Percentiles rank a stretch among this genome's conserved stretches.
Evolutionary conservation across 2,329 filamentous ascomycete genomes (phyloP).

Genomic region (Aureobasidium musti): DNA sequence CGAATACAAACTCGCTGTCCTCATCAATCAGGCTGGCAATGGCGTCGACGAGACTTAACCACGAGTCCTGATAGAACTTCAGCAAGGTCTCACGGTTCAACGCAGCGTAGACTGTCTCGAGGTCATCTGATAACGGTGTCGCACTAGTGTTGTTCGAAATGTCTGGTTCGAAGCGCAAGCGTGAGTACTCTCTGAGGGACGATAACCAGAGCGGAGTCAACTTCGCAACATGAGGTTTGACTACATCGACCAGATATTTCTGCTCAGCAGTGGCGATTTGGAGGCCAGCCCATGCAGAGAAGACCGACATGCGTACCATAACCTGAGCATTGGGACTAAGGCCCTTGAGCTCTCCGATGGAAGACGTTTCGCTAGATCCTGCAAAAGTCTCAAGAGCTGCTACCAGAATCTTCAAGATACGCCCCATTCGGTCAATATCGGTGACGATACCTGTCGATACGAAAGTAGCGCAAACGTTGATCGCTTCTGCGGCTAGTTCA

Average conservation of each 20-base stretch:
- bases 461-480: slow-evolving; percentile 97
- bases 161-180: slow-evolving; percentile 91
- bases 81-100: slow-evolving; percentile 91
- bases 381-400: slow-evolving; percentile 91
- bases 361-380: slow-evolving; percentile 71
- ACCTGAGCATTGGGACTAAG: slow-evolving; percentile 95
- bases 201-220: slow-evolving; percentile 93
- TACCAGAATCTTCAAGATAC: slow-evolving; percentile 91
- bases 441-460: slow-evolving; percentile 97
- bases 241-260: slow-evolving; percentile 80
- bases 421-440: slow-evolving; percentile 97
- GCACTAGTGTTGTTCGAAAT: slow-evolving; percentile 89
- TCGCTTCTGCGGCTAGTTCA: slow-evolving; percentile 90
- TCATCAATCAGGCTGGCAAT: slow-evolving; percentile 97
- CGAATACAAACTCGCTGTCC: slow-evolving; percentile 96
- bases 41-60: slow-evolving; percentile 94
- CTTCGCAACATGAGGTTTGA: slow-evolving; percentile 85
- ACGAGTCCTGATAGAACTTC: slow-evolving; percentile 95
- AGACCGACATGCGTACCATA: slow-evolving; percentile 98
- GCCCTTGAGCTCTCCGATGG: slow-evolving; percentile 89
- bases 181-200: slow-evolving; percentile 88
- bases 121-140: slow-evolving; percentile 67
- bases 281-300: slow-evolving; percentile 94
- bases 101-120: slow-evolving; percentile 93
- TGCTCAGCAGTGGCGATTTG: slow-evolving; percentile 95